Conservation (phyloP, 2,329 filamentous ascomycete genomes). For the Sarocladium oryzae region DNA sequence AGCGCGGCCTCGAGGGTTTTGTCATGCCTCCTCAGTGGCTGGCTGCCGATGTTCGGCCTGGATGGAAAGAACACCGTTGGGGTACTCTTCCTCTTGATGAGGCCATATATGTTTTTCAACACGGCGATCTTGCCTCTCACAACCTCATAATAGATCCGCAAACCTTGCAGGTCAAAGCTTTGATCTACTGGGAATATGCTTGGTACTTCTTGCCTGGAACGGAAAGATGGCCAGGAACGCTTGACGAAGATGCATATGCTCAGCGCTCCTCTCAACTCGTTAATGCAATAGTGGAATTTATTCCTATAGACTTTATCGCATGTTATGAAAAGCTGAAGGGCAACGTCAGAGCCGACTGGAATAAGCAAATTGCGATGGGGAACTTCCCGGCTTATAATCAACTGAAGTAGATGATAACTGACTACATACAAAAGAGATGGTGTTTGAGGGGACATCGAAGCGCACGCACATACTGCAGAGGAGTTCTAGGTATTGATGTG, state of each 20-base stretch:
- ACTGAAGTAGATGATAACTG: constrained; percentile 8
- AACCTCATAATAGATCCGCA: constrained; percentile 12
- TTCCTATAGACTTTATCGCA: constrained; percentile 12
- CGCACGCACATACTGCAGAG: no score
- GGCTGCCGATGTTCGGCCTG: constrained; percentile 6
- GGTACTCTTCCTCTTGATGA: constrained; percentile 9
- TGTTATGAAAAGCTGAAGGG: constrained; percentile 11
- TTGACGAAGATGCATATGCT: constrained; percentile 10
- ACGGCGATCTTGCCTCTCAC: constrained; percentile 11
- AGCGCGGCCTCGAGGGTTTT: constrained; percentile 13
- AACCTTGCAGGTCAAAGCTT: constrained; percentile 12
- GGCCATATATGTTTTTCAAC: constrained; percentile 13
- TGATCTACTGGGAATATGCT: constrained; percentile 15
- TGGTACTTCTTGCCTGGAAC: constrained; percentile 12
- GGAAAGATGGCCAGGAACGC: constrained; percentile 13
- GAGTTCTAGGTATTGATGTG: no score
- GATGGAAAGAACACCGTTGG: constrained; percentile 10
- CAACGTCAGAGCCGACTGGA: not conserved
- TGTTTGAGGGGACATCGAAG: no score
- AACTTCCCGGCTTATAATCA: constrained; percentile 6
- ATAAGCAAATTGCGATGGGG: not conserved
- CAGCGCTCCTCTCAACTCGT: constrained; percentile 4
- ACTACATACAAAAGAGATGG: no score
- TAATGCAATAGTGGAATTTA: constrained; percentile 7
- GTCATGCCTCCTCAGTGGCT: constrained; percentile 15